Evolutionary conservation across 345 rosid genomes (phyloP).

Genomic region (Firmiana major): DNA sequence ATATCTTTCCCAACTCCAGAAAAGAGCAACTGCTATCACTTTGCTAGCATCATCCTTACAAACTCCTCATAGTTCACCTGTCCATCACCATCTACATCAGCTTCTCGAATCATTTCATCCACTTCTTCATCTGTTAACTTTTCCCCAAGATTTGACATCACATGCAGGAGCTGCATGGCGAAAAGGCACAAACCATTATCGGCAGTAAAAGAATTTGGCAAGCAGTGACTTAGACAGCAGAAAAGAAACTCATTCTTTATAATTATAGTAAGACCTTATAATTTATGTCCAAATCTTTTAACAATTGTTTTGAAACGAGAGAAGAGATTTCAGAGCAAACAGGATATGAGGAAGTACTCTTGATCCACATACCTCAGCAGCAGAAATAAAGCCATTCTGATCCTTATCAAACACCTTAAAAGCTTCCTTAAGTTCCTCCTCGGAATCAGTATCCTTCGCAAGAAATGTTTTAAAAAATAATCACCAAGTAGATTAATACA

Average conservation of each 20-base stretch:
- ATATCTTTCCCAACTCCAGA: neutral
- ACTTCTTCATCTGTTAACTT: no score
- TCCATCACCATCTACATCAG: neutral
- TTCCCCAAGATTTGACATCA: no score
- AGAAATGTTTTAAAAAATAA: neutral
- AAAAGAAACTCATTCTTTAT: no score
- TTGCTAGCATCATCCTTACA: slow-evolving; percentile 9
- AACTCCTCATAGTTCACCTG: slow-evolving; percentile 10
- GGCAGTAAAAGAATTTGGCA: neutral
- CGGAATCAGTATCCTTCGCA: neutral
- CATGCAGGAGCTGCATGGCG: neutral
- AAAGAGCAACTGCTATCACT: neutral
- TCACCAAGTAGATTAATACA: neutral
- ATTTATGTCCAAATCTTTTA: neutral
- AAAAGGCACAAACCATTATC: neutral
- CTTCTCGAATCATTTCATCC: slow-evolving; percentile 6
- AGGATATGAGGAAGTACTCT: neutral
- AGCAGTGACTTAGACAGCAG: neutral
- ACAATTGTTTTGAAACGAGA: neutral
- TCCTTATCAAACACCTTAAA: neutral
- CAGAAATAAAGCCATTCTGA: slow-evolving; percentile 12
- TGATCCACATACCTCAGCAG: neutral
- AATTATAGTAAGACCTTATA: neutral
- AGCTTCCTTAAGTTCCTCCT: neutral
- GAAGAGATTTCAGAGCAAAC: neutral